Evolutionary conservation across 208 protist species (phyloP), one percentile per base, ranked within the genome.

Genomic region (Endotrypanum monterogeii): DNA sequence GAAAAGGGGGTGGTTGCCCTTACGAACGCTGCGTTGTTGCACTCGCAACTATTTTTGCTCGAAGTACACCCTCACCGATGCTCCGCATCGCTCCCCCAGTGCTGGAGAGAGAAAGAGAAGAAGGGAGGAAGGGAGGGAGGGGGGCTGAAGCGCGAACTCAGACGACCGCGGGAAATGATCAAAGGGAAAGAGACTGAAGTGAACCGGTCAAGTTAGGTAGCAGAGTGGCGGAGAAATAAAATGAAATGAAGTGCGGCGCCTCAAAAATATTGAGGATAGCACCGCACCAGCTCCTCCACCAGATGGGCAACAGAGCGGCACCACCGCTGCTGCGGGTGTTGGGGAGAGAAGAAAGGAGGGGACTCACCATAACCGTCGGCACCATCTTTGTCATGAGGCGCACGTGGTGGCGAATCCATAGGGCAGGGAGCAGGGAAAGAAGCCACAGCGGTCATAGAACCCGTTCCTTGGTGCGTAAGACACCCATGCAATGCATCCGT

Each of bases 251-350:
- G 1, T 1, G 2, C 5, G 25, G 54, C 7, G 54, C 44, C 11
- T 37, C 25, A 67, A 37, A 79, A 79, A 37, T 79, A 70, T 12
- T 79, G 68, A 9, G 74, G 74, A 56, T 79, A 79, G 41, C 37
- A 56, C 32, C 52, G 35, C 5, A 48, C 35, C 51, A 79, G 58
- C 68, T 79, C 74, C 35, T 61, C 61, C 23, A 39, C 74, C 46
- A 79, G 25, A 41, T 67, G 70, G 9, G 68, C 57, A 18, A 39
- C 37, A 1, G 74, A 74, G 61, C 74, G 58, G 30, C 48, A 58
- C 57, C 56, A 30, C 1, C 44, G 63, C 8, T 44, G 37, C n/a
- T 65, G 52, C 46, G 16, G 23, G 30, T n/a, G 41, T 48, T 52
- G 39, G 41, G 1, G 39, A 48, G 41, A n/a, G 9, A 25, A 25